Evolutionary conservation across 345 rosid species (phyloP), one percentile per base, ranked within the genome.

Genomic region (Draba incana): DNA sequence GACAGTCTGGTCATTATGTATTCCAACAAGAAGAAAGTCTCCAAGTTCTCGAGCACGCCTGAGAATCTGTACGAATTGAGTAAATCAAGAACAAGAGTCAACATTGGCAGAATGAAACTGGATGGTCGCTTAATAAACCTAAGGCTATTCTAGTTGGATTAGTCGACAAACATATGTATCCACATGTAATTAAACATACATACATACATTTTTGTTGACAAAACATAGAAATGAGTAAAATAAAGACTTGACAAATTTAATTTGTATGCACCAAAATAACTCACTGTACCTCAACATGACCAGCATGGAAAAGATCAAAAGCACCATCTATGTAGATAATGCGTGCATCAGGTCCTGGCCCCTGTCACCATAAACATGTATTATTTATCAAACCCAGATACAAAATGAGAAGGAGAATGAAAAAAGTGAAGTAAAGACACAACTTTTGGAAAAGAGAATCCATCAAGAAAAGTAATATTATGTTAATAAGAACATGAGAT

Each of bases 261-360:
- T 7, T 53, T 24, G 71, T 56, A 16, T 71, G 70, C 51, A 57
- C 62, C 23, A 41, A 39, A 12, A 28, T 47, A 48, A 39, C 53
- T 30, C 43, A 38, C 30, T 53, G 56, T 85, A 92, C 98, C 98
- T 92, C 96, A 3, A 90, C 98, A 78, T 92, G 98, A 69, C 98
- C 98, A 35, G 98, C 98, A 79, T 92, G 98, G 68, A 92, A 92
- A 70, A 92, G 93, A 88, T 92, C 98, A 76, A 92, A 92, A 35
- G 96, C 97, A 14, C 98, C 98, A 76, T 92, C 98, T 60, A 92
- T 90, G 76, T 92, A 92, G 13, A 92, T 83, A 47, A 92, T 75
- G 39, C 84, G 84, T 50, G 98, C 88, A 83, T 86, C 84, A 42
- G 96, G 96, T 70, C 87, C 84, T 31, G 97, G 98, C 46, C 89